Evolutionary conservation across 2,329 filamentous ascomycete genomes (phyloP).

Genomic region (Byssoonygena ceratinophila): DNA sequence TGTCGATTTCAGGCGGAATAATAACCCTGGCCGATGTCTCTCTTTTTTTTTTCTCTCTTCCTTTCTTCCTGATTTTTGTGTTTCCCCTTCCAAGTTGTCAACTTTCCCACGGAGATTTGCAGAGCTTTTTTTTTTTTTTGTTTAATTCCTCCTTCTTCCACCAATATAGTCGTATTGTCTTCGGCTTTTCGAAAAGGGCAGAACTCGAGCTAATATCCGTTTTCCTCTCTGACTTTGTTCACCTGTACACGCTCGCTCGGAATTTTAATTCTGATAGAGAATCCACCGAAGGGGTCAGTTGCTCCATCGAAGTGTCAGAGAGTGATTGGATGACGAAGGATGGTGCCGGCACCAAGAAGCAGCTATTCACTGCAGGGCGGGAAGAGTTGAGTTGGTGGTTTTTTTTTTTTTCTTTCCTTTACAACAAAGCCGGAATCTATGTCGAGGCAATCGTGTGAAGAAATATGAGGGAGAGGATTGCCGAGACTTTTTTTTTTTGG

Average conservation of each 20-base stretch:
- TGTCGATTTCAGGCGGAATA: neutral
- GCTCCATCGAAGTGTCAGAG: constrained; percentile 22
- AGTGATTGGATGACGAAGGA: neutral
- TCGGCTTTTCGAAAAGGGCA: neutral
- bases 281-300: constrained; percentile 20
- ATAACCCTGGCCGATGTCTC: neutral
- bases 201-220: constrained; percentile 2
- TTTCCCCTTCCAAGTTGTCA: neutral
- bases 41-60: neutral
- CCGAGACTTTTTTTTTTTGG: neutral
- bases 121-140: neutral
- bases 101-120: neutral
- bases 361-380: constrained; percentile 5
- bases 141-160: neutral
- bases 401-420: neutral
- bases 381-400: constrained; percentile 2
- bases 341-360: constrained; percentile 7
- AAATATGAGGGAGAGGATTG: neutral
- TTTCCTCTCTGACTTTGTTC: constrained; percentile 7
- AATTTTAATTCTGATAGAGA: constrained; percentile 21
- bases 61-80: neutral
- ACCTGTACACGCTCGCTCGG: constrained; percentile 21
- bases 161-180: neutral
- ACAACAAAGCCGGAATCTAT: neutral
- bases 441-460: neutral